These are phyloP conservation scores for Globisporangium nunn DNA, from an alignment of 352 stramenopile species.

Conservation along the genomic window DNA sequence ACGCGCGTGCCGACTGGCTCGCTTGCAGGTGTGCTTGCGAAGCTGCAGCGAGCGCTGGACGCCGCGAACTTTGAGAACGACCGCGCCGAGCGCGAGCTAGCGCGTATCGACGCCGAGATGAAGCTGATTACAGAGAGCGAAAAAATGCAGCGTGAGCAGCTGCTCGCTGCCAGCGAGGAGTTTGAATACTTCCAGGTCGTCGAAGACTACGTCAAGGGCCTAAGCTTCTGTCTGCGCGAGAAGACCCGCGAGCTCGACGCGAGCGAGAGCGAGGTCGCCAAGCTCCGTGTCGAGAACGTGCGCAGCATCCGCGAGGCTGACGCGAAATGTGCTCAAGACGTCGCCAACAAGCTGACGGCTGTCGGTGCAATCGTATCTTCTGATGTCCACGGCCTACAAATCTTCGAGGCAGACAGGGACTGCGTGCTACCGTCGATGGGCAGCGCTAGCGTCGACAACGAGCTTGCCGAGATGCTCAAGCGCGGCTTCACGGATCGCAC, in stretches of 20 bases:
- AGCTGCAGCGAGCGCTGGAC: slow-evolving; percentile 45
- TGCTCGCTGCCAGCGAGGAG: slow-evolving; percentile 48
- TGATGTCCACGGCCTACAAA: slow-evolving; percentile 1
- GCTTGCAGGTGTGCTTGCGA: slow-evolving; percentile 40
- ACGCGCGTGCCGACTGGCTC: slow-evolving; percentile 39
- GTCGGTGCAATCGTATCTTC: not conserved
- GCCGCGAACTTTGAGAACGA: slow-evolving; percentile 34
- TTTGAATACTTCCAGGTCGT: slow-evolving; percentile 77
- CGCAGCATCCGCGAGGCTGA: slow-evolving; percentile 10
- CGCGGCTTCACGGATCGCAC: slow-evolving; percentile 20
- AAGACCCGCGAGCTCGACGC: slow-evolving; percentile 45
- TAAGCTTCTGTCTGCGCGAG: slow-evolving; percentile 71
- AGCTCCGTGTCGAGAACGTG: slow-evolving; percentile 10
- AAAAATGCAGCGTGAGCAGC: slow-evolving; percentile 36
- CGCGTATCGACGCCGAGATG: slow-evolving; percentile 43
- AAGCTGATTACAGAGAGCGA: slow-evolving; percentile 34
- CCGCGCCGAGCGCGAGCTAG: slow-evolving; percentile 38
- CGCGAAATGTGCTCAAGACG: not conserved
- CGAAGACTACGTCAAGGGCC: slow-evolving; percentile 62
- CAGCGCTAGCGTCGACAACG: slow-evolving; percentile 2
- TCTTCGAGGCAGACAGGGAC: slow-evolving; percentile 4
- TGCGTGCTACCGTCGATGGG: not conserved
- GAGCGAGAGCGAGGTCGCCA: slow-evolving; percentile 29
- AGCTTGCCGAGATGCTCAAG: slow-evolving; percentile 7
- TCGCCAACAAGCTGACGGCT: slow-evolving; percentile 1